Percentiles rank a stretch among this genome's conserved stretches.
phyloP scores from a whole-genome alignment of 257 asterid genomes.

The Salvia rosmarinus region DNA sequence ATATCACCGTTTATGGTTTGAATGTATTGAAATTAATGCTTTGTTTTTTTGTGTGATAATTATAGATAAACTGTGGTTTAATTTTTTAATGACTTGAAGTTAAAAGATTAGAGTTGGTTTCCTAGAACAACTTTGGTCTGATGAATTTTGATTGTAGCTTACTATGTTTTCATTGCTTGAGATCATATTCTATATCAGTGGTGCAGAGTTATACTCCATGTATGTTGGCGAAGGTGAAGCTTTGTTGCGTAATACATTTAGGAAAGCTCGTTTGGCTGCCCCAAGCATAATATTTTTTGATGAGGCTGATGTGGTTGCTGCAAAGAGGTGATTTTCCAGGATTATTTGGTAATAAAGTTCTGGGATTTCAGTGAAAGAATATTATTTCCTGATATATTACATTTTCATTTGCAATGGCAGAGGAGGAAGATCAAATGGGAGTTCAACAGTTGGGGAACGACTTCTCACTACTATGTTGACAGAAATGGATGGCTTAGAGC shows the following conservation, averaged over 20 bases:
- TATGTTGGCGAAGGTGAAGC: conserved; percentile 99
- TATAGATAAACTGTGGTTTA: not conserved
- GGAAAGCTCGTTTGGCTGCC: conserved; percentile 93
- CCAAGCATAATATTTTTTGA: conserved; percentile 97
- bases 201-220: conserved; percentile 90
- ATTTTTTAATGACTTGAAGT: not conserved
- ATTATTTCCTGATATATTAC: not conserved
- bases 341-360: not conserved
- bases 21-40: not conserved
- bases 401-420: conserved; percentile 46
- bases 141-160: conserved; percentile 25
- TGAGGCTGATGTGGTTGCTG: conserved; percentile 92
- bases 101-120: not conserved
- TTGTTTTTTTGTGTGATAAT: not conserved
- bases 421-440: conserved; percentile 79
- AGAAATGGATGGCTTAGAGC: conserved; percentile 98
- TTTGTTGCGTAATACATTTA: conserved; percentile 78
- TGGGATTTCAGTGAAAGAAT: not conserved
- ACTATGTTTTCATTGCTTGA: conserved; percentile 30
- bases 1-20: conserved; percentile 3
- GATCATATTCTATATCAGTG: conserved; percentile 53
- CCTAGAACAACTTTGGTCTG: conserved; percentile 3
- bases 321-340: conserved; percentile 59
- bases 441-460: conserved; percentile 83
- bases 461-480: conserved; percentile 89